phyloP scores from a whole-genome alignment of 164 flowering plant species.

The Dillenia turbinata region DNA sequence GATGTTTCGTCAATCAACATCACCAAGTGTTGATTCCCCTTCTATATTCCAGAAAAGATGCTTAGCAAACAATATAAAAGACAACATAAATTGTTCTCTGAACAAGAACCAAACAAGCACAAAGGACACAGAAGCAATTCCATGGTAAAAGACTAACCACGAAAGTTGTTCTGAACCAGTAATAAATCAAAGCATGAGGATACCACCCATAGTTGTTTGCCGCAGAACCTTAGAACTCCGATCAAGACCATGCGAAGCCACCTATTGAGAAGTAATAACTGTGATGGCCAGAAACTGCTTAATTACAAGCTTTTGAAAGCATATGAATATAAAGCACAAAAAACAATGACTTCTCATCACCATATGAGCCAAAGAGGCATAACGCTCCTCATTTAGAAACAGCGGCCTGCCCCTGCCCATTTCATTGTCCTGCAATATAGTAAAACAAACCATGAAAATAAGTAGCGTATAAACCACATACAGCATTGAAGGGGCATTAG shows the following conservation, averaged over 20 bases:
- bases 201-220: constrained; percentile 57
- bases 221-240: constrained; percentile 79
- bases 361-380: constrained; percentile 78
- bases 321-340: background rate
- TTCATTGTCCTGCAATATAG: constrained; percentile 58
- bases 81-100: too few relatives aligned
- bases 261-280: constrained; percentile 34
- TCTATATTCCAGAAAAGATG: too few relatives aligned
- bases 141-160: too few relatives aligned
- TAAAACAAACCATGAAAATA: background rate
- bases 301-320: background rate
- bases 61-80: too few relatives aligned
- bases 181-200: constrained; percentile 31
- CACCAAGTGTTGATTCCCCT: too few relatives aligned
- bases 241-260: constrained; percentile 94
- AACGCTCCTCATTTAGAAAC: constrained; percentile 84
- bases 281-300: too few relatives aligned
- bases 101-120: too few relatives aligned
- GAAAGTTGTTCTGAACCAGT: too few relatives aligned
- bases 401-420: constrained; percentile 85
- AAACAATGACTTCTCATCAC: constrained; percentile 28
- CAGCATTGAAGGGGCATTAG: too few relatives aligned
- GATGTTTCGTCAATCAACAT: too few relatives aligned
- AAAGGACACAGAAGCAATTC: too few relatives aligned
- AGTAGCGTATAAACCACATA: background rate